Evolutionary conservation across 2,329 filamentous ascomycete genomes (phyloP).

Genomic region (Amphichorda felina): DNA sequence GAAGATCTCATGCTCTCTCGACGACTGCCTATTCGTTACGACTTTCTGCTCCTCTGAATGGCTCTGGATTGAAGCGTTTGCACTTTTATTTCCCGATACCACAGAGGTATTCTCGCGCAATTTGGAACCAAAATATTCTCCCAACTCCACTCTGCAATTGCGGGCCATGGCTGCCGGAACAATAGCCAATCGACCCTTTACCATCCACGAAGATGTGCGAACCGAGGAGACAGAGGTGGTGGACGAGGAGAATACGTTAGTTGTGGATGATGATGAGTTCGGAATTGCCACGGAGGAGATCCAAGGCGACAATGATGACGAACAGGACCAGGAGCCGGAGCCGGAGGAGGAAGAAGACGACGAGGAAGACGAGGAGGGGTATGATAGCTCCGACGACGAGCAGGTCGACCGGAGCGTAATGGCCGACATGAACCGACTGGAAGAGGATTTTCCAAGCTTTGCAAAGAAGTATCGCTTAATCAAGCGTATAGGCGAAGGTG

Average conservation of each 20-base stretch:
- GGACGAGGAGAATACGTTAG: constrained; percentile 22
- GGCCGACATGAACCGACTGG: constrained; percentile 79
- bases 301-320: constrained; percentile 4
- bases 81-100: too few species aligned
- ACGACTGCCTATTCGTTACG: too few species aligned
- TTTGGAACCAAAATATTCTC: too few species aligned
- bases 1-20: too few species aligned
- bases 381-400: constrained; percentile 45
- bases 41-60: too few species aligned
- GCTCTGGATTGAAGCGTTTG: too few species aligned
- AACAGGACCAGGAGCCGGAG: constrained; percentile 14
- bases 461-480: constrained; percentile 77
- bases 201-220: constrained; percentile 35
- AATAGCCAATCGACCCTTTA: constrained; percentile 21
- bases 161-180: neutral
- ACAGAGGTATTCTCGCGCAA: too few species aligned
- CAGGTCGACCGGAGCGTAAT: constrained; percentile 56
- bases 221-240: constrained; percentile 40
- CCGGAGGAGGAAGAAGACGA: constrained; percentile 21
- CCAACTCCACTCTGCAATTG: neutral
- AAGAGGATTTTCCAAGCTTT: constrained; percentile 74
- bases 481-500: constrained; percentile 94
- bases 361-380: constrained; percentile 25
- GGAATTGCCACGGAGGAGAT: constrained; percentile 5
- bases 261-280: constrained; percentile 14